Base-by-base conservation (phyloP, 163 green algal species). In the Chloroidium sp. region DNA sequence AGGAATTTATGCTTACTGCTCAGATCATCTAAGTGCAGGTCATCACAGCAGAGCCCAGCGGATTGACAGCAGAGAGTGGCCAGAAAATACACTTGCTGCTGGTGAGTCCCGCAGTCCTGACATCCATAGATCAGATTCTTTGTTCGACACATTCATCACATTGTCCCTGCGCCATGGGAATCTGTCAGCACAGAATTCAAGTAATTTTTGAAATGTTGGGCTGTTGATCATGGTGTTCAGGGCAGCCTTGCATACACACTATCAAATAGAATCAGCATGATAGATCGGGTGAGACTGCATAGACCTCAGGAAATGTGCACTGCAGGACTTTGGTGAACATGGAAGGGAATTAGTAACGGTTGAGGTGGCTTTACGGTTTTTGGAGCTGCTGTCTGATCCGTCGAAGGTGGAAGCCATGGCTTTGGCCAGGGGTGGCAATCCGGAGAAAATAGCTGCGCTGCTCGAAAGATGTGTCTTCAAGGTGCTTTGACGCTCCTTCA, bases 251-350 rank as follows among this genome's bases (percentile, higher is more conserved):
- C 67, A 72, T 72, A 10, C 67, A 72, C 67, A 6, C 6, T 10
- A 72, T 72, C 6, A 10, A 6, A 72, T 72, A 72, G 67, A 72
- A 10, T 10, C 6, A 79, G 14, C 6, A 59, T 79, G 57, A 79
- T 36, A 36, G 36, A 36, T 36, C 36, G 36, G 36, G 36, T 36
- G 36, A 36, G 57, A 36, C 3, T 79, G 75, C 6, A 69, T 4
- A 6, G 13, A 57, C 12, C 58, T 3, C 72, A n/a, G 36, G 12
- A 3, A 12, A 76, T 62, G 57, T 62, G 6, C 59, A 83, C 2
- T 85, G 59, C 87, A 95, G 88, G 91, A 95, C 81, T 99, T 97
- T 92, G 96, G 96, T 10, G 88, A 99, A 86, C 96, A 99, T 85
- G 96, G 91, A 0, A 87, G 96, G 0, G 96, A 99, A 89, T 90